Evolutionary conservation across 2,329 filamentous ascomycete genomes (phyloP), one percentile per base, ranked within the genome.

Genomic region (Colletotrichum sp.): DNA sequence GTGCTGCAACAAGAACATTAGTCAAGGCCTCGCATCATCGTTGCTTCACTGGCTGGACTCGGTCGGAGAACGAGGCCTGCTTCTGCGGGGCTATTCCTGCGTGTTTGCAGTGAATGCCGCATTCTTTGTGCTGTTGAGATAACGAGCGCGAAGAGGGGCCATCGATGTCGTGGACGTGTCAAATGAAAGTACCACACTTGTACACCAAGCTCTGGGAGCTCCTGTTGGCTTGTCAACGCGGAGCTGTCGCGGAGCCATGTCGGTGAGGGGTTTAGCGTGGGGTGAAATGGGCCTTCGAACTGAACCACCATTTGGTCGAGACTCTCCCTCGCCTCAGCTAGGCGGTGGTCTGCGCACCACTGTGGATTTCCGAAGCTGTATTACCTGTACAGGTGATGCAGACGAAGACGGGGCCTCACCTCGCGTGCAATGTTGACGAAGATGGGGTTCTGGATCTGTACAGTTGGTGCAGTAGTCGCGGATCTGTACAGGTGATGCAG

Each of bases 21-120:
- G 72, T 71, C 72, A 75, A 56, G 72, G 32, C 72, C 62, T 66
- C 61, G 68, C 72, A 75, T 75, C 61, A 64, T 71, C 52, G 72
- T 30, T 62, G 61, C 72, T 71, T 61, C 55, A 66, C 32, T 48
- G 15, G 55, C 18, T 32, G 18, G 67, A 65, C 52, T 73, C 24
- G 36, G 24, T 52, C 24, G 36, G 62, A 24, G 30, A 60, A 26
- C 36, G 15, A 28, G 38, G 70, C 21, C 26, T 21, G 21, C 8
- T 3, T 28, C 43, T 70, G 66, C 60, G 69, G 72, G 62, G 72
- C 32, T 66, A 34, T 56, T 43, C 26, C 24, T 24, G 43, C 43
- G 18, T 56, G 21, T 55, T 67, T 67, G n/a, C 65, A 9, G 65
- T n/a, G 48, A 52, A 67, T 32, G 64, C 64, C 21, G 64, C 36